Conservation (phyloP, 139 green algal species). For the Ettlia oleoabundans region DNA sequence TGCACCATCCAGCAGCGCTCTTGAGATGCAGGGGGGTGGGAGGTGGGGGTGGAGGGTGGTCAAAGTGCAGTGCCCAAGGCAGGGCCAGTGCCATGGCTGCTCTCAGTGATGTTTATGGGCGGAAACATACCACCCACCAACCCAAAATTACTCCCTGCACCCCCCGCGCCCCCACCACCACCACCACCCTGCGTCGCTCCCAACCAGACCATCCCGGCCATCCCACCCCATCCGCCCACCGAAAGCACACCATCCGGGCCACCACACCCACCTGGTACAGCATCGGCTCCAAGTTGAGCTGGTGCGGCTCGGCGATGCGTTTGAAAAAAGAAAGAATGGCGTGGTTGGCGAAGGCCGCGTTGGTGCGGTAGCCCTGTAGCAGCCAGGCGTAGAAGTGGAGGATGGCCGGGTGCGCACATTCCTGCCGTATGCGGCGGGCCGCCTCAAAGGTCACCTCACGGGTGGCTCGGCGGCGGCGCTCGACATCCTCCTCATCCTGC, state of each 20-base stretch:
- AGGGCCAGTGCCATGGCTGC: no score
- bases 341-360: slow-evolving; percentile 62
- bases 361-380: slow-evolving; percentile 60
- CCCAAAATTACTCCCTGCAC: no score
- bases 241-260: neutral
- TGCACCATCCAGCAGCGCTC: no score
- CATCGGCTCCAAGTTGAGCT: slow-evolving; percentile 80
- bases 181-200: no score
- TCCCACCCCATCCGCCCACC: neutral
- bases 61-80: no score
- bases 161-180: no score
- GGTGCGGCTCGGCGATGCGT: slow-evolving; percentile 59
- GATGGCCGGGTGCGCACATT: slow-evolving; percentile 47
- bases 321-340: slow-evolving; percentile 64
- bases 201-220: no score
- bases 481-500: slow-evolving; percentile 34
- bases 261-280: slow-evolving; percentile 53
- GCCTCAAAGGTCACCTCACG: slow-evolving; percentile 50
- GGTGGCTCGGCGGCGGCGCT: slow-evolving; percentile 10
- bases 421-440: slow-evolving; percentile 34
- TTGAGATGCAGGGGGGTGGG: no score
- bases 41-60: no score
- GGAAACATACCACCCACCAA: no score
- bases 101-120: no score
- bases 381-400: slow-evolving; percentile 79